Percentiles rank a stretch among this genome's conserved stretches.
Evolutionary conservation across 179 eudicot genomes (phyloP).

Genomic region (Drosera spatulata): DNA sequence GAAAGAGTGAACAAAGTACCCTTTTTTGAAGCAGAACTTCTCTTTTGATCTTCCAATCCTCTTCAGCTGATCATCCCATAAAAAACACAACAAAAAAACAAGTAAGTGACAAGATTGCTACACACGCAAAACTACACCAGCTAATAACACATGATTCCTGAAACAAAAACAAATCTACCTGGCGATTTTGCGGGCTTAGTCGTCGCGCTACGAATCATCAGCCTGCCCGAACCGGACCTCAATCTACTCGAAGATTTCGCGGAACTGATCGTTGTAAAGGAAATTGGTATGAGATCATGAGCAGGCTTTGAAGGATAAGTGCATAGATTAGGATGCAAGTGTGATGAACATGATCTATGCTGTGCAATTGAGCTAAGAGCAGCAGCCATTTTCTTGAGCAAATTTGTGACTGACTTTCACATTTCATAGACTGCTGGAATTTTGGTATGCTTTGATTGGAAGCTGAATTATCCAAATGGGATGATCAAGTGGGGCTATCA

Average conservation of each 20-base stretch:
- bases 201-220: constrained; percentile 57
- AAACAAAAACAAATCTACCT: constrained; percentile 30
- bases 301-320: constrained; percentile 12
- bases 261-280: constrained; percentile 12
- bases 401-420: constrained; percentile 1
- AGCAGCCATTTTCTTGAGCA: constrained; percentile 24
- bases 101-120: constrained; percentile 1
- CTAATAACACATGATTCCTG: neutral
- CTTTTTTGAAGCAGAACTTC: constrained; percentile 61
- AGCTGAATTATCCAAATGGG: constrained; percentile 7
- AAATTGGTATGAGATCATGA: constrained; percentile 16
- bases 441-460: neutral
- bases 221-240: constrained; percentile 12
- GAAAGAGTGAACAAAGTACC: constrained; percentile 25
- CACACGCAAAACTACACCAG: neutral
- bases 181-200: constrained; percentile 93
- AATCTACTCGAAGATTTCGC: constrained; percentile 10
- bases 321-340: constrained; percentile 24
- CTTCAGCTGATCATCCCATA: constrained; percentile 80
- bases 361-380: constrained; percentile 53
- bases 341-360: constrained; percentile 41
- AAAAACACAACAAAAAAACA: constrained; percentile 2
- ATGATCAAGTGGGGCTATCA: constrained; percentile 13
- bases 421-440: neutral
- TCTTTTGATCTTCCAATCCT: constrained; percentile 90